Evolutionary conservation across 176 grass and related monocot genomes (phyloP).

Genomic region (Dactylis glomerata): DNA sequence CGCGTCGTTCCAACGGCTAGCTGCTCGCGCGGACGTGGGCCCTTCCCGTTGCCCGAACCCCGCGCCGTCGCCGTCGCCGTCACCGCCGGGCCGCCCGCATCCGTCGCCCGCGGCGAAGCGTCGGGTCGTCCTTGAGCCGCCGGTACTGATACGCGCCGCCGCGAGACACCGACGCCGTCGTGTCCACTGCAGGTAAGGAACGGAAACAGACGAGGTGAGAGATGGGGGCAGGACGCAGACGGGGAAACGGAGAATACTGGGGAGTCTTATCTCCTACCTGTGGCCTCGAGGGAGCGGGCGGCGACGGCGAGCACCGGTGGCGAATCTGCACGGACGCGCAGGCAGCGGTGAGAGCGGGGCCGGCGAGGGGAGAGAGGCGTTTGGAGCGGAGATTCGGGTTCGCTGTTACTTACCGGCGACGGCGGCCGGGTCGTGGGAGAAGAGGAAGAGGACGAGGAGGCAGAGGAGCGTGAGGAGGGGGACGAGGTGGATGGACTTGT

Average conservation of each 20-base stretch:
- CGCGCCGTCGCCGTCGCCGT: neutral
- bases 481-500: conserved; percentile 76
- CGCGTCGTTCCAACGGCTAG: conserved; percentile 37
- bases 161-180: conserved; percentile 10
- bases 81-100: conserved; percentile 9
- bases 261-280: conserved; percentile 10
- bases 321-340: conserved; percentile 41
- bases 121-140: conserved; percentile 54
- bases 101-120: conserved; percentile 36
- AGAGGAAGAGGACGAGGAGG: conserved; percentile 81
- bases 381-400: neutral
- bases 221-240: neutral
- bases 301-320: conserved; percentile 30
- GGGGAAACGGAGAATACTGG: too few relatives aligned
- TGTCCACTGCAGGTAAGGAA: neutral
- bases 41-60: neutral
- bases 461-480: conserved; percentile 84
- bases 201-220: neutral
- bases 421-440: conserved; percentile 62
- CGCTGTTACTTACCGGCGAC: conserved; percentile 29
- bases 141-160: conserved; percentile 42
- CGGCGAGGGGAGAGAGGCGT: neutral
- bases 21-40: conserved; percentile 13
- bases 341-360: neutral
- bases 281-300: conserved; percentile 36